phyloP scores from a whole-genome alignment of 805 yeast genomes.

The Torulaspora delbrueckii region DNA sequence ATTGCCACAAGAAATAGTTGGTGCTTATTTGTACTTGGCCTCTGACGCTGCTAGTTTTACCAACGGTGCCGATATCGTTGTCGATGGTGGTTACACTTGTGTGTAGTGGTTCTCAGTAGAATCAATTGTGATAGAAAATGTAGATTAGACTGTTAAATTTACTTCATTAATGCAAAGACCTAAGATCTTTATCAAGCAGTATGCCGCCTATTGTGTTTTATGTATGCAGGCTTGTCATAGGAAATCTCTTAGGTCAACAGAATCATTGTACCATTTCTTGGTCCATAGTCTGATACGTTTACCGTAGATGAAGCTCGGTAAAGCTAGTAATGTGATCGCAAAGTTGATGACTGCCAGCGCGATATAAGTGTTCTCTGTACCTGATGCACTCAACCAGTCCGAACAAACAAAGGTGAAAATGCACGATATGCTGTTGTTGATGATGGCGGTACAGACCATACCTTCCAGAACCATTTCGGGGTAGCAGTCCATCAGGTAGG shows the following conservation, averaged over 20 bases:
- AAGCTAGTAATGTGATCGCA: slow-evolving; percentile 49
- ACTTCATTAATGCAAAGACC: too few species aligned
- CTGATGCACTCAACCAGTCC: slow-evolving; percentile 52
- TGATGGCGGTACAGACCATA: slow-evolving; percentile 62
- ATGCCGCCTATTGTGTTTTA: too few species aligned
- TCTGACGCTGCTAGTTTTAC: slow-evolving; percentile 78
- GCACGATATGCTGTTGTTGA: slow-evolving; percentile 61
- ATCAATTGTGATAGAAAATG: not conserved
- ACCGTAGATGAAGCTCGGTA: slow-evolving; percentile 59
- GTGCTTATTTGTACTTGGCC: slow-evolving; percentile 75
- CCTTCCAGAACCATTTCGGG: slow-evolving; percentile 68
- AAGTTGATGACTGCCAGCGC: slow-evolving; percentile 58
- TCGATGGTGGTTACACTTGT: slow-evolving; percentile 62
- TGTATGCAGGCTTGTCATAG: not conserved
- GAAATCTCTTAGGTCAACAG: slow-evolving; percentile 48
- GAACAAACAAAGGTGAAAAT: slow-evolving; percentile 64
- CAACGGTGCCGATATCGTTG: slow-evolving; percentile 69
- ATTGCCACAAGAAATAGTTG: slow-evolving; percentile 64
- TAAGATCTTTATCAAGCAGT: too few species aligned
- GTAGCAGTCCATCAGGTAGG: slow-evolving; percentile 61
- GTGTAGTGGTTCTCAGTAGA: slow-evolving; percentile 2
- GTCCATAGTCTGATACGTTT: slow-evolving; percentile 56
- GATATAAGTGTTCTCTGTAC: slow-evolving; percentile 55
- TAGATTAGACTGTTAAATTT: too few species aligned
- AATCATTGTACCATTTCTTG: slow-evolving; percentile 48